Base-by-base conservation (phyloP, 2,329 filamentous ascomycete genomes). In the Xylariaceae sp. region DNA sequence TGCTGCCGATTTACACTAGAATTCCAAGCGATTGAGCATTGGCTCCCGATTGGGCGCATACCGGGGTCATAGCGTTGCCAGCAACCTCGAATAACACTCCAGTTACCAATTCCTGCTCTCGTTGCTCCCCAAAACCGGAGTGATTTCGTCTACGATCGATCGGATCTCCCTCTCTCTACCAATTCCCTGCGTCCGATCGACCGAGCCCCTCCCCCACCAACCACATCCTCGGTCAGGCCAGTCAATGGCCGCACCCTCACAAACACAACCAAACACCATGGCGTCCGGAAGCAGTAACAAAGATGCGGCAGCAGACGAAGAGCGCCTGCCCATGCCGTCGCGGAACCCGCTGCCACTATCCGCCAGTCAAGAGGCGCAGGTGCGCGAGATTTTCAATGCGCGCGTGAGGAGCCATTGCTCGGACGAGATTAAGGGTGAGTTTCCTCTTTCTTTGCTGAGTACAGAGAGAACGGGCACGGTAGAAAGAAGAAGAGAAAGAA, bases 331-430 rank as follows among this genome's bases (percentile, higher is more conserved):
- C 18, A 77, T 85, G 69, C 86, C 85, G 18, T 86, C 84, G 49
- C 83, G 85, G 66, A 94, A 93, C 70, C 92, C 92, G 13, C 78
- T 96, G 49, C 92, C 92, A 34, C 81, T 97, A 7, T 73, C 73
- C 45, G 73, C 72, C 15, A 76, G 71, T 67, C 76, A 77, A 63
- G 73, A 75, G 53, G 74, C 73, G 56, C 74, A 76, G 61, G 69
- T 73, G 30, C 74, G 72, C 5, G 75, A 76, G 59, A 72, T 72
- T 61, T 75, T 72, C 61, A 79, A 80, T 61, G 73, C 72, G 59
- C 83, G 89, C 59, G 92, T 96, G 62, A 82, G 92, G 65, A 80
- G 79, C 39, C 80, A 87, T 68, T 97, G 92, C 76, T 85, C 85
- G 4, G 82, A 84, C 0, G 89, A 93, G 71, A 92, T 94, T 58